Evolutionary conservation across 352 stramenopile species (phyloP).

Genomic region (Elongisporangium undulatum): DNA sequence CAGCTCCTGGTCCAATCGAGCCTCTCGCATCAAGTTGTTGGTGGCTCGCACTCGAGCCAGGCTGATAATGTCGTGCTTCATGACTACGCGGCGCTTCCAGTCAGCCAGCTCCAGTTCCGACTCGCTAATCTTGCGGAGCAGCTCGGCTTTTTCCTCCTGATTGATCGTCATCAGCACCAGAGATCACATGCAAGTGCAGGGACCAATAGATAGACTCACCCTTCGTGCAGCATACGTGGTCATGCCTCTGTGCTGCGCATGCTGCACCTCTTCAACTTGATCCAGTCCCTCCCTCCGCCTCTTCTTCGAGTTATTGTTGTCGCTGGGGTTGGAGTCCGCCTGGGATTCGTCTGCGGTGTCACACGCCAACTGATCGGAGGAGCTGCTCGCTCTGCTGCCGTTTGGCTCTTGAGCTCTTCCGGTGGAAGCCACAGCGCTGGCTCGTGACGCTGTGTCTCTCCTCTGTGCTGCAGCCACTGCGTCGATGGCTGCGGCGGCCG

Average conservation of each 20-base stretch:
- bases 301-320: neutral
- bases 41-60: neutral
- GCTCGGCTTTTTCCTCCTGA: conserved; percentile 26
- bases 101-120: conserved; percentile 16
- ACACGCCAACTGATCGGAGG: neutral
- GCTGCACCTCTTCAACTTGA: neutral
- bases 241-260: conserved; percentile 4
- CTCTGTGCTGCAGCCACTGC: neutral
- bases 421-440: neutral
- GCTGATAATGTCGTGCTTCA: neutral
- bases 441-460: neutral
- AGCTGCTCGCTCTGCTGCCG: neutral
- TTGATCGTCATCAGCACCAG: neutral
- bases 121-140: conserved; percentile 17
- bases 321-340: neutral
- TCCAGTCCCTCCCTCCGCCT: neutral
- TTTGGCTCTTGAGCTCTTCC: neutral
- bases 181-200: neutral
- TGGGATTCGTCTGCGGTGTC: neutral
- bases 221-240: conserved; percentile 16
- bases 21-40: neutral
- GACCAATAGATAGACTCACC: conserved; percentile 2
- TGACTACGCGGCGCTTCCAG: conserved; percentile 10
- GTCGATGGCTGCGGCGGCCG: neutral
- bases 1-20: neutral